These are phyloP conservation scores for Paspalum notatum DNA, from an alignment of 176 grass and related monocot species.

Conservation along the genomic window DNA sequence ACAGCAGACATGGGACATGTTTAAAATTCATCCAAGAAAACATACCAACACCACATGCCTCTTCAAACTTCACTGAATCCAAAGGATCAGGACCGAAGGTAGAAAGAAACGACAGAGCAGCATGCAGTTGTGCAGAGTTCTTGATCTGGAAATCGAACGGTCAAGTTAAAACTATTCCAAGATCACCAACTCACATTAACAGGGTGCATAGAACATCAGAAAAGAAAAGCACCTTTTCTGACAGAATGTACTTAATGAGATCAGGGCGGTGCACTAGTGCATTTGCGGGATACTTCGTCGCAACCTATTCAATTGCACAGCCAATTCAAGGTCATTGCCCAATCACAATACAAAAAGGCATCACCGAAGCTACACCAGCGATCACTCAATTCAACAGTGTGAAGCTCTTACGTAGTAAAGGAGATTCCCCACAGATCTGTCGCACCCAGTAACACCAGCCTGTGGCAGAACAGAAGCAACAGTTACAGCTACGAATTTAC, in stretches of 20 bases:
- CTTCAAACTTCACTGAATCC: constrained; percentile 69
- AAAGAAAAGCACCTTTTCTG: constrained; percentile 54
- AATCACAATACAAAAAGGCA: background rate
- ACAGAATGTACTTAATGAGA: constrained; percentile 68
- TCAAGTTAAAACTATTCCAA: constrained; percentile 3
- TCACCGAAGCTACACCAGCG: background rate
- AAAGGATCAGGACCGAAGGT: constrained; percentile 71
- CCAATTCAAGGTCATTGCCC: background rate
- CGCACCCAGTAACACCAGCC: constrained; percentile 69
- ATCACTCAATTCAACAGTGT: background rate
- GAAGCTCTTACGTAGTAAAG: constrained; percentile 58
- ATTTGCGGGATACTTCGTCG: constrained; percentile 81
- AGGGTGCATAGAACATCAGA: background rate
- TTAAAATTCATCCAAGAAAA: background rate
- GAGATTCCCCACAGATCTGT: constrained; percentile 78
- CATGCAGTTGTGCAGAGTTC: constrained; percentile 78
- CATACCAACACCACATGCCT: constrained; percentile 88
- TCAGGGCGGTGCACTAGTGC: constrained; percentile 78
- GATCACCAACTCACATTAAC: background rate
- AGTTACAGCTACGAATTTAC: constrained; percentile 1
- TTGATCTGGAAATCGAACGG: constrained; percentile 66
- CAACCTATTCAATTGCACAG: constrained; percentile 54
- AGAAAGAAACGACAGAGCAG: constrained; percentile 73
- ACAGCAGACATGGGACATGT: background rate
- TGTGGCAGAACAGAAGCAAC: constrained; percentile 43